Percentiles rank a stretch among this genome's conserved stretches.
Conservation (phyloP, 495 filamentous ascomycete species). For the Aspergillus homomorphus region DNA sequence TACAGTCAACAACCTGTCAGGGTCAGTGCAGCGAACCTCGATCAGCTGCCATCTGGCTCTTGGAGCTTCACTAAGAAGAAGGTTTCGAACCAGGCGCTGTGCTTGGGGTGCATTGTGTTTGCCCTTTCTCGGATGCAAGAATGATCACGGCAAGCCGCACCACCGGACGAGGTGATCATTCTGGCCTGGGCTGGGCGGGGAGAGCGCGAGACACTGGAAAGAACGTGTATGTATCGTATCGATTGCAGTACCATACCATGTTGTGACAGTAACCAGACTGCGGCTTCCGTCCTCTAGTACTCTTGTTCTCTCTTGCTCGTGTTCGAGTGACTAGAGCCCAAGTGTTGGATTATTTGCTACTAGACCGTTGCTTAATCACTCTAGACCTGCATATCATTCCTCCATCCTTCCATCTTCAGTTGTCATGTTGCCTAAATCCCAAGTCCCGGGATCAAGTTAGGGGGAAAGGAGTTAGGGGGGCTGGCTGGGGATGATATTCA, state of each 20-base stretch:
- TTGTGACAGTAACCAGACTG: too few relatives aligned
- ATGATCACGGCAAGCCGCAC: constrained; percentile 6
- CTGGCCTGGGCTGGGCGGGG: background rate
- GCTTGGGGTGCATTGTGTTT: constrained; percentile 6
- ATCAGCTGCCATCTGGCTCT: background rate
- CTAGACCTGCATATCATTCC: constrained; percentile 7
- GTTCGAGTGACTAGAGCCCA: background rate
- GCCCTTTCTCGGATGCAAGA: constrained; percentile 14
- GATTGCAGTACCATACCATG: constrained; percentile 4
- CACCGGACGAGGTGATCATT: background rate
- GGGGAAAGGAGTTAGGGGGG: background rate
- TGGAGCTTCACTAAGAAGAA: background rate
- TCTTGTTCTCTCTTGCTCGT: background rate
- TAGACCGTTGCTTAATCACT: constrained; percentile 6
- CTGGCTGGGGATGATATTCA: background rate
- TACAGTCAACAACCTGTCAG: background rate
- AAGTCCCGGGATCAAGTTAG: background rate
- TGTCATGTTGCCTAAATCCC: background rate
- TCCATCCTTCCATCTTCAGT: background rate
- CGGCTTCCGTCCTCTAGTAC: too few relatives aligned
- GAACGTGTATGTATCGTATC: constrained; percentile 7
- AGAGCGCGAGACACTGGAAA: too few relatives aligned
- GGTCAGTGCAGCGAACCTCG: background rate
- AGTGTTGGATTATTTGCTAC: constrained; percentile 6
- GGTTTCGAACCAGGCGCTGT: background rate